phyloP scores from a whole-genome alignment of 2,329 filamentous ascomycete genomes.

The Penicillium sp. region DNA sequence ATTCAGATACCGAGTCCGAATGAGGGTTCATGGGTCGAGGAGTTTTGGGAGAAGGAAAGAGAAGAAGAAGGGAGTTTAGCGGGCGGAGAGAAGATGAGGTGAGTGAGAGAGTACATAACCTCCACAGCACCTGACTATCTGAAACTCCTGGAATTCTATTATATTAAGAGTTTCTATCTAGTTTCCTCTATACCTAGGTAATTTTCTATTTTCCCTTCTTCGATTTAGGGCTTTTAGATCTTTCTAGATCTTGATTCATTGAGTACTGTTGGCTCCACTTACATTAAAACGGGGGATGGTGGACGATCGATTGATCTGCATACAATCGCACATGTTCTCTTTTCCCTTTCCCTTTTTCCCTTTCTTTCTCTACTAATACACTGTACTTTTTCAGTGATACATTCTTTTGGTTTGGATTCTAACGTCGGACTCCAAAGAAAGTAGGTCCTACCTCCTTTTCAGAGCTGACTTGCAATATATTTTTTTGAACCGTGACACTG shows the following conservation, averaged over 20 bases:
- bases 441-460: not conserved
- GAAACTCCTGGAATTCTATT: not conserved
- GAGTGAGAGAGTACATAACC: not conserved
- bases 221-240: not conserved
- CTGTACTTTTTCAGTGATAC: not conserved
- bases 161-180: not conserved
- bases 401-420: conserved; percentile 8
- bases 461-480: not conserved
- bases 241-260: not conserved
- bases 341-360: not conserved
- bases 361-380: too few species aligned
- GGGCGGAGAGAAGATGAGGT: conserved; percentile 1
- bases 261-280: conserved; percentile 2
- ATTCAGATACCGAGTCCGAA: conserved; percentile 13
- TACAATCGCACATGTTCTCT: not conserved
- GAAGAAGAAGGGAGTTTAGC: conserved; percentile 3
- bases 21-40: conserved; percentile 8
- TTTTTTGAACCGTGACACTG: conserved; percentile 1
- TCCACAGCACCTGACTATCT: conserved; percentile 11
- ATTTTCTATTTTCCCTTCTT: not conserved
- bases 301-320: conserved; percentile 6
- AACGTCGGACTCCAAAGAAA: conserved; percentile 4
- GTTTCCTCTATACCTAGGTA: too few species aligned
- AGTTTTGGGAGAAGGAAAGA: conserved; percentile 12
- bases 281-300: not conserved